These are phyloP conservation scores for Pezicula neosporulosa DNA, from an alignment of 2,329 filamentous ascomycete species.

Conservation along the genomic window DNA sequence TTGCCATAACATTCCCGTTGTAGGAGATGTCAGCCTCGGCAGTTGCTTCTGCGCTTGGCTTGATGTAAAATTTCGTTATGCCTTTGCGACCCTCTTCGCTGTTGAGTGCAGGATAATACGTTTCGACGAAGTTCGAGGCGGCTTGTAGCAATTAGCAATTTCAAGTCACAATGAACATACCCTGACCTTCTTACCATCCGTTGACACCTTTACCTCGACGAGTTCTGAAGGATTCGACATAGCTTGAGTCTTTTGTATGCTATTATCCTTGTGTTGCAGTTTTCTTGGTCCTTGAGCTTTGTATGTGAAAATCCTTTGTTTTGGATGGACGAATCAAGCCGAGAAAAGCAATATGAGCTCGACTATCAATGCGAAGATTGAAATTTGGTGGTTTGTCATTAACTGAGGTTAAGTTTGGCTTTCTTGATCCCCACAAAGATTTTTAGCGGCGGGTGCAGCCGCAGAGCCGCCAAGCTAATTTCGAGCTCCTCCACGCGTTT, in stretches of 20 bases:
- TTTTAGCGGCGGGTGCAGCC: slow-evolving; percentile 6
- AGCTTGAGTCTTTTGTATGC: slow-evolving; percentile 7
- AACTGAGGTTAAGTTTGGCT: not conserved
- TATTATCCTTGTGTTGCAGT: not conserved
- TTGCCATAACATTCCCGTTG: slow-evolving; percentile 68
- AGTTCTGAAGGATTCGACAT: slow-evolving; percentile 45
- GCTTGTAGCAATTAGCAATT: slow-evolving; percentile 40
- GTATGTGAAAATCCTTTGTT: too few relatives aligned
- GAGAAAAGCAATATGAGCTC: too few relatives aligned
- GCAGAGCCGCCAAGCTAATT: slow-evolving; percentile 5
- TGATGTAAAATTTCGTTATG: slow-evolving; percentile 69
- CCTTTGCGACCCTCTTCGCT: slow-evolving; percentile 41
- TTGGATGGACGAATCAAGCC: too few relatives aligned
- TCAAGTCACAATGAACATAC: not conserved
- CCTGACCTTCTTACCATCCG: slow-evolving; percentile 26
- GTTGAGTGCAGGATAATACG: slow-evolving; percentile 74
- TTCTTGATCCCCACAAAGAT: not conserved
- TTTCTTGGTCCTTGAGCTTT: too few relatives aligned
- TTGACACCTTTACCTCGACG: slow-evolving; percentile 32
- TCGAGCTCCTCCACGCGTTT: not conserved
- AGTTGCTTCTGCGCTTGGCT: slow-evolving; percentile 50
- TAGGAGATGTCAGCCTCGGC: slow-evolving; percentile 67
- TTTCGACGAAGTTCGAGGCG: slow-evolving; percentile 67
- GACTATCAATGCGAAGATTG: too few relatives aligned
- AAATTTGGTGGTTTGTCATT: not conserved